phyloP scores from a whole-genome alignment of 495 filamentous ascomycete species.

The Oleoguttula mirabilis region DNA sequence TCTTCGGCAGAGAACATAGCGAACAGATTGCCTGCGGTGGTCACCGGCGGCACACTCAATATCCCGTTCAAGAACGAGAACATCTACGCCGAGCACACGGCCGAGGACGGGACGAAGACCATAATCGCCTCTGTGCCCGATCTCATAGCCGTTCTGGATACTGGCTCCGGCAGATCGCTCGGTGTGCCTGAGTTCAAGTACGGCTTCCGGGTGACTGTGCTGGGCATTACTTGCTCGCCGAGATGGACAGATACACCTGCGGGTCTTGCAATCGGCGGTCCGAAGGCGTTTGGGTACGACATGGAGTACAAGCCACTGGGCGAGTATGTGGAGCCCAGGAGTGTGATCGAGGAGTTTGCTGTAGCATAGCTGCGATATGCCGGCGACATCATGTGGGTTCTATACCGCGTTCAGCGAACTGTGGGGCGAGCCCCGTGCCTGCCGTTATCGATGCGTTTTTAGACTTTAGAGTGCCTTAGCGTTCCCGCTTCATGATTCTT shows the following conservation, averaged over 20 bases:
- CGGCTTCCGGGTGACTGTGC: conserved; percentile 44
- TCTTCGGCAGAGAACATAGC: conserved; percentile 2
- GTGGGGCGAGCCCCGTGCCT: too few relatives aligned
- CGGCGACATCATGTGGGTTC: too few relatives aligned
- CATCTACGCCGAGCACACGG: conserved; percentile 38
- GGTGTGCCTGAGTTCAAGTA: conserved; percentile 52
- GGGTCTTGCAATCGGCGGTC: conserved; percentile 42
- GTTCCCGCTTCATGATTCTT: too few relatives aligned
- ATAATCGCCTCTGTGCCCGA: conserved; percentile 49
- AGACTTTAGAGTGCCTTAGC: too few relatives aligned
- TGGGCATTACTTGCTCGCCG: conserved; percentile 45
- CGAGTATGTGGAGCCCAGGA: conserved; percentile 37
- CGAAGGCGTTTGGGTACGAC: conserved; percentile 40
- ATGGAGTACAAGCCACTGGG: conserved; percentile 38
- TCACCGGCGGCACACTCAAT: conserved; percentile 32
- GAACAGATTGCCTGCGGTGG: conserved; percentile 1
- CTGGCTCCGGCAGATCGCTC: conserved; percentile 46
- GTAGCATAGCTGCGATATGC: too few relatives aligned
- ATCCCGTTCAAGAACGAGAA: conserved; percentile 59
- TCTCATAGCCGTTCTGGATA: conserved; percentile 48
- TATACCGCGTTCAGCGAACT: too few relatives aligned
- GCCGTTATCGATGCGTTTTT: too few relatives aligned
- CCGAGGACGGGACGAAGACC: conserved; percentile 30
- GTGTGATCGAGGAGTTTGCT: conserved; percentile 41
- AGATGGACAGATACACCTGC: conserved; percentile 41